phyloP scores from a whole-genome alignment of 805 yeast genomes.

The Wickerhamiella bombiphila region DNA sequence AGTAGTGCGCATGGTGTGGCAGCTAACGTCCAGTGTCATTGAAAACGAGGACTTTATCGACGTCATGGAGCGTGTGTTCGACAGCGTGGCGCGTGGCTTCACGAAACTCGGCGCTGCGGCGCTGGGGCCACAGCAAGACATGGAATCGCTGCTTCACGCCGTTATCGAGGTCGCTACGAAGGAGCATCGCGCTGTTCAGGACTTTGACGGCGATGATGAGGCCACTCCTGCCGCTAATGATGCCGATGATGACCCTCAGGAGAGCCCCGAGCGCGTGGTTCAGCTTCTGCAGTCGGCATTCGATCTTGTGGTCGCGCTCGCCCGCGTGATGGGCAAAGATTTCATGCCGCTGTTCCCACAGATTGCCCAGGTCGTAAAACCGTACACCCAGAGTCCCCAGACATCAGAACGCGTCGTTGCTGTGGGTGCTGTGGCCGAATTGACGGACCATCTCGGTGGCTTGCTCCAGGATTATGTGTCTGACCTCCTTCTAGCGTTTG shows the following conservation, averaged over 20 bases:
- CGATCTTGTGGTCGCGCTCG: constrained; percentile 68
- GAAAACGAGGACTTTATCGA: constrained; percentile 71
- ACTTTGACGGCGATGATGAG: constrained; percentile 42
- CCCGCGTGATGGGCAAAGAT: constrained; percentile 64
- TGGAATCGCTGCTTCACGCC: constrained; percentile 57
- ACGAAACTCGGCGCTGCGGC: constrained; percentile 56
- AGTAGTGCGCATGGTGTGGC: constrained; percentile 49
- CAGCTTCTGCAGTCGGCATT: constrained; percentile 70
- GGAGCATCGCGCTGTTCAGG: constrained; percentile 40
- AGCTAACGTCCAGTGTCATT: constrained; percentile 44
- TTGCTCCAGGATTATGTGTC: constrained; percentile 47
- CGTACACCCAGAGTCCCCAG: constrained; percentile 34
- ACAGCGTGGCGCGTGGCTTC: constrained; percentile 53
- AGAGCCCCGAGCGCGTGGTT: constrained; percentile 41
- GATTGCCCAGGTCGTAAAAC: constrained; percentile 42
- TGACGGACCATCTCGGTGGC: constrained; percentile 57
- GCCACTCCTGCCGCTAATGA: constrained; percentile 24
- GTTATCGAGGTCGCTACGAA: constrained; percentile 62
- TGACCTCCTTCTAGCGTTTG: constrained; percentile 50
- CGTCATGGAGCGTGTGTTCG: constrained; percentile 68
- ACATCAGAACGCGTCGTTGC: constrained; percentile 67
- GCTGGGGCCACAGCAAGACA: constrained; percentile 35
- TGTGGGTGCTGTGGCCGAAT: constrained; percentile 83
- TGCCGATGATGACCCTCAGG: constrained; percentile 42
- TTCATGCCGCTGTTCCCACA: constrained; percentile 67